These are phyloP conservation scores for Boletus smithii DNA, from an alignment of 1,284 basidiomycete genomes.

Conservation along the genomic window DNA sequence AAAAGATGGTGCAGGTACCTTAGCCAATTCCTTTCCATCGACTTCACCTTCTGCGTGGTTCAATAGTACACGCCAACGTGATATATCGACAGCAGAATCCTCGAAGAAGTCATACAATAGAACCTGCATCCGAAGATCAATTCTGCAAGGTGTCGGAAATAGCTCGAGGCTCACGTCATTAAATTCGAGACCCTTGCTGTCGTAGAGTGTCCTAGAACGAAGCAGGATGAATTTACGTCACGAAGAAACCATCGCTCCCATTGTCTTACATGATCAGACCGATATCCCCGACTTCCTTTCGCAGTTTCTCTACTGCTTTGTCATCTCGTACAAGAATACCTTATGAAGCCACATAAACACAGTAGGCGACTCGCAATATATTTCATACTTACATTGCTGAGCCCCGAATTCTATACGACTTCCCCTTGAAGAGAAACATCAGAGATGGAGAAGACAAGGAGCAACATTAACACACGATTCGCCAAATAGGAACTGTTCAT, in stretches of 20 bases:
- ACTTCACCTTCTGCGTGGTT: conserved; percentile 36
- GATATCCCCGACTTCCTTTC: conserved; percentile 55
- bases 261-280: conserved; percentile 57
- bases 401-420: conserved; percentile 63
- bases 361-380: not conserved
- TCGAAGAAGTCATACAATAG: conserved; percentile 70
- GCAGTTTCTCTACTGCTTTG: conserved; percentile 46
- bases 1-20: conserved; percentile 45
- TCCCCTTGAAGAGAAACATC: conserved; percentile 34
- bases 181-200: conserved; percentile 74
- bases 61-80: conserved; percentile 62
- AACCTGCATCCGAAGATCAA: conserved; percentile 43
- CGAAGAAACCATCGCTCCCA: not conserved
- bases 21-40: conserved; percentile 12
- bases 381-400: conserved; percentile 50
- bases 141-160: not conserved
- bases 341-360: conserved; percentile 25
- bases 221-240: not conserved
- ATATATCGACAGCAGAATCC: conserved; percentile 49
- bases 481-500: conserved; percentile 58
- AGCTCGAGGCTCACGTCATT: conserved; percentile 48
- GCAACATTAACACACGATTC: conserved; percentile 35
- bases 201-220: conserved; percentile 57
- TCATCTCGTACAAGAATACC: conserved; percentile 70
- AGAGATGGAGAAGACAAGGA: conserved; percentile 1